Conservation (phyloP, 2,329 filamentous ascomycete genomes). For the Pseudogymnoascus sp. region DNA sequence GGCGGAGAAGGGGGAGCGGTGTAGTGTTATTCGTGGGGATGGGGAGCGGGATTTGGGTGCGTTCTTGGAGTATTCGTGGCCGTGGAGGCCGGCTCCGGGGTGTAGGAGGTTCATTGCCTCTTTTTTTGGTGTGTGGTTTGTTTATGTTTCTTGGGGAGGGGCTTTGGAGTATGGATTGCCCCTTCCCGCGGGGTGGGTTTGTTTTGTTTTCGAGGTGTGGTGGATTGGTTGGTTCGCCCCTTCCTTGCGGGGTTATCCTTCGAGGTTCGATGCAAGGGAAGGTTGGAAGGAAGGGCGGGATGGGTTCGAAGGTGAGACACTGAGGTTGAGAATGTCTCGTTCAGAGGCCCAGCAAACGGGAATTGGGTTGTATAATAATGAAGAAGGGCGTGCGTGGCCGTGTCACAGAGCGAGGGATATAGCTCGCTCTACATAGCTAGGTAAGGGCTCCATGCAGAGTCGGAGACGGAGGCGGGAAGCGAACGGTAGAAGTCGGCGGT, state of each 20-base stretch:
- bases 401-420: neutral
- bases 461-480: neutral
- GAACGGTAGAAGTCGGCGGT: neutral
- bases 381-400: neutral
- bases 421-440: neutral
- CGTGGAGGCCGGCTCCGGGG: slow-evolving; percentile 50
- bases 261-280: neutral
- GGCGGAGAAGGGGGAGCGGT: slow-evolving; percentile 3
- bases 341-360: neutral
- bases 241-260: neutral
- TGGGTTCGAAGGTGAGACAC: neutral
- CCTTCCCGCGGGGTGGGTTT: neutral
- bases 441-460: neutral
- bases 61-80: slow-evolving; percentile 48
- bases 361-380: neutral
- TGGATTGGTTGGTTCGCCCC: neutral
- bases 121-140: neutral
- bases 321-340: neutral
- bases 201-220: neutral
- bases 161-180: neutral
- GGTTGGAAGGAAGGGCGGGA: neutral
- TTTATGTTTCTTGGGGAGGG: neutral
- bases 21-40: neutral
- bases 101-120: slow-evolving; percentile 36
- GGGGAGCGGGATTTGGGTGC: slow-evolving; percentile 23